Percentiles rank a stretch among this genome's conserved stretches.
phyloP scores from a whole-genome alignment of 2,329 filamentous ascomycete genomes.

The Pseudogymnoascus sp. region DNA sequence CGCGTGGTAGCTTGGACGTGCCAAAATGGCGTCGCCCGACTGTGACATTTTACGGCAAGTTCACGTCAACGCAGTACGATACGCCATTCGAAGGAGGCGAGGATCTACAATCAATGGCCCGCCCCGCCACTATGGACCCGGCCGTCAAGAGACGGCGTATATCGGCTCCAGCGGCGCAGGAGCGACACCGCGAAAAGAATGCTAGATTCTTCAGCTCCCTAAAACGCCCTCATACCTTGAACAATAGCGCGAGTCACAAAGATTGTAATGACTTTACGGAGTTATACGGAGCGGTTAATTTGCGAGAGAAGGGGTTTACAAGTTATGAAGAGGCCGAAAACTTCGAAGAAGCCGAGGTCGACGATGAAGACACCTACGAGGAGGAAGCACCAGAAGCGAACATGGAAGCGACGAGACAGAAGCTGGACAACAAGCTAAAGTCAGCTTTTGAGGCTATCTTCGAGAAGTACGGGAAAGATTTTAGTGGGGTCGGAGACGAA shows the following conservation, averaged over 20 bases:
- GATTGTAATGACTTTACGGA: background rate
- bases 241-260: background rate
- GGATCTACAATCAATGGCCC: background rate
- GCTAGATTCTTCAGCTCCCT: background rate
- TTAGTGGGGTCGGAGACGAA: slow-evolving; percentile 77
- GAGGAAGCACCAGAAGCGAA: slow-evolving; percentile 49
- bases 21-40: background rate
- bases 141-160: too few species aligned
- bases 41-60: background rate
- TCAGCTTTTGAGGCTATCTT: slow-evolving; percentile 85
- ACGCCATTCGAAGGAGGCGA: background rate
- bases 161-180: background rate
- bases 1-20: too few species aligned
- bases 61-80: background rate
- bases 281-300: background rate
- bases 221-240: background rate
- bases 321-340: background rate
- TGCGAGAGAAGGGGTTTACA: background rate
- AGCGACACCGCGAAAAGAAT: background rate
- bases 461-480: slow-evolving; percentile 78
- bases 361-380: slow-evolving; percentile 29
- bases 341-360: background rate
- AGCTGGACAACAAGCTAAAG: slow-evolving; percentile 66
- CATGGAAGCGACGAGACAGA: slow-evolving; percentile 55
- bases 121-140: background rate